Conservation (phyloP, 257 asterid species). For the Henckelia pumila region DNA sequence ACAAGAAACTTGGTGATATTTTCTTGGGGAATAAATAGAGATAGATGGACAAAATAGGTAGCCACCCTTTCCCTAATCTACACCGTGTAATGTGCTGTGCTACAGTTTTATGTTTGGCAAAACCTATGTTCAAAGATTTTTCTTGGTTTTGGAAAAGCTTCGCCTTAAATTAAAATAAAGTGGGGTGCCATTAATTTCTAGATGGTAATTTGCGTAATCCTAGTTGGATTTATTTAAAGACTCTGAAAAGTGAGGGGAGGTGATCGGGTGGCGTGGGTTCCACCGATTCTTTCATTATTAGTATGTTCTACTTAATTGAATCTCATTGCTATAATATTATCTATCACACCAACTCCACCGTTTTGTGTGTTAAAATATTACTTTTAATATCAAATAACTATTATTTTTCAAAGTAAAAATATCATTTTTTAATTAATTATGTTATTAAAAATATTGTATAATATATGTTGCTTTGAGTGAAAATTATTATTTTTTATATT, state of each 20-base stretch:
- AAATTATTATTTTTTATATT: too few species aligned
- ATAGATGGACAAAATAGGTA: not conserved
- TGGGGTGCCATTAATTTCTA: not conserved
- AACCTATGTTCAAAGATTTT: not conserved
- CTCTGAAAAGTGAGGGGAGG: not conserved
- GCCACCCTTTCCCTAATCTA: not conserved
- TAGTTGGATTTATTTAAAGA: not conserved
- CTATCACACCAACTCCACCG: too few species aligned
- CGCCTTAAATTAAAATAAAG: not conserved
- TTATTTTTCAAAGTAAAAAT: too few species aligned
- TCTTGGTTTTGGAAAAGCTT: conserved; percentile 15
- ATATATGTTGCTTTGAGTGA: too few species aligned
- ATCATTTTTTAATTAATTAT: too few species aligned
- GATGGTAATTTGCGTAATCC: not conserved
- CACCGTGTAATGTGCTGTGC: not conserved
- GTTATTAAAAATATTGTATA: too few species aligned
- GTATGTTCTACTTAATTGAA: too few species aligned
- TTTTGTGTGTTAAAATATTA: too few species aligned
- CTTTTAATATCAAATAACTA: too few species aligned
- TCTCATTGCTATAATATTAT: too few species aligned
- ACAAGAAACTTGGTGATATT: conserved; percentile 11
- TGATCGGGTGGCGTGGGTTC: not conserved
- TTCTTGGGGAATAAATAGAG: not conserved
- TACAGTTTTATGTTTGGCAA: conserved; percentile 15
- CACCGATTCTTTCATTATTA: too few species aligned